Evolutionary conservation across 1,139 yeast genomes (phyloP), one percentile per base, ranked within the genome.

Genomic region (Entelexis paramagnoliae): DNA sequence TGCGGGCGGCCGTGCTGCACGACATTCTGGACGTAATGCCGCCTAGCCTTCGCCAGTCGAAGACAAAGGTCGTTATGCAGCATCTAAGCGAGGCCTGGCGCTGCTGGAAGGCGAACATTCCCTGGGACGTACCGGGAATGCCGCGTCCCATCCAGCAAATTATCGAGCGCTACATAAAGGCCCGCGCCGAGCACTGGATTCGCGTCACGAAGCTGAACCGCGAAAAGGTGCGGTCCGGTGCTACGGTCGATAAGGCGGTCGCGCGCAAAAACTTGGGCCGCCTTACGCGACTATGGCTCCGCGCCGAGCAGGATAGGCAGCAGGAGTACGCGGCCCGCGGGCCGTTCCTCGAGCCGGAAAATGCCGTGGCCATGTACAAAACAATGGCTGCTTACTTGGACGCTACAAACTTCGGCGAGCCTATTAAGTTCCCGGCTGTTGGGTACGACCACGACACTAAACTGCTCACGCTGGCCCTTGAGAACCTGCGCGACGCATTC

Each of bases 11-110:
- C 48, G 97, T 91, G 0, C 80, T 93, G 83, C 91, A 88, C 63
- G 98, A 93, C 64, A 89, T 93, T 46, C 71, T 91, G 54, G 99
- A 91, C 63, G 88, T 88, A 95, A 88, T 93, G 50, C 98, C 98
- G 0, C 96, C 87, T 59, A 96, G 95, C 1, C 76, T 93, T 58
- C 84, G 86, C 61, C 94, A 87, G 62, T 84, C 78, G 60, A 89
- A 88, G 64, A 80, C 96, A 1, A 83, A 85, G 62, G 82, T 95
- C 0, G 84, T 93, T 51, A 70, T 93, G 48, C 97, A 91, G 62
- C 99, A 93, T 67, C 72, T 93, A 51, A 84, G 95, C 64, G 98
- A 93, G 66, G 98, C 98, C 0, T 93, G 99, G 99, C 74, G 98
- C 65, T 91, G 98, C 65, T 93, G 98, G 98, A 93, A 93, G 66